phyloP scores from a whole-genome alignment of 2,329 filamentous ascomycete species.

The Mollisia scopiformis region DNA sequence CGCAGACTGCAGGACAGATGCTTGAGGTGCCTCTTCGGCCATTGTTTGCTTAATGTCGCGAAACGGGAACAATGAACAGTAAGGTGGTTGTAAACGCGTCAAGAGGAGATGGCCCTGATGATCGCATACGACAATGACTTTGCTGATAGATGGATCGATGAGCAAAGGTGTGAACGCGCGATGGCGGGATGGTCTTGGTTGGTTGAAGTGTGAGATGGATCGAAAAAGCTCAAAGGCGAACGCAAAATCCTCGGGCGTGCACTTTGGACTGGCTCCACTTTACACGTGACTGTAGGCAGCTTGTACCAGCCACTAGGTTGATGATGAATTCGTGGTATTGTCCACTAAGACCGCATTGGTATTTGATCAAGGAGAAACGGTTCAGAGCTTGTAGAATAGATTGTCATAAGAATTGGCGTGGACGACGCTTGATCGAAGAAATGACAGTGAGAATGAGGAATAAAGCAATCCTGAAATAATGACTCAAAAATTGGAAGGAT shows the following conservation, averaged over 20 bases:
- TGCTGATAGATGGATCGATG: slow-evolving; percentile 29
- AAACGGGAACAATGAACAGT: slow-evolving; percentile 14
- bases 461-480: neutral
- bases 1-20: slow-evolving; percentile 19
- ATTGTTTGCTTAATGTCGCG: slow-evolving; percentile 33
- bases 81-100: slow-evolving; percentile 26
- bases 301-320: no score
- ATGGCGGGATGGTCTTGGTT: slow-evolving; percentile 14
- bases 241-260: no score
- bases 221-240: slow-evolving; percentile 1
- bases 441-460: neutral
- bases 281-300: no score
- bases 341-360: no score
- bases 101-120: slow-evolving; percentile 9
- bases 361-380: no score
- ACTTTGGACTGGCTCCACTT: no score
- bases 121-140: slow-evolving; percentile 19
- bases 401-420: neutral
- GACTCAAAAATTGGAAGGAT: slow-evolving; percentile 13
- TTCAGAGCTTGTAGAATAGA: no score
- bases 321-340: no score
- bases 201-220: no score
- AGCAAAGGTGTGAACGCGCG: slow-evolving; percentile 5
- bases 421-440: neutral
- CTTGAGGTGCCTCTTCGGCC: slow-evolving; percentile 30